Evolutionary conservation across 371 early-diverging fungal species (phyloP), one percentile per base, ranked within the genome.

Genomic region (Lichtheimia ramosa): DNA sequence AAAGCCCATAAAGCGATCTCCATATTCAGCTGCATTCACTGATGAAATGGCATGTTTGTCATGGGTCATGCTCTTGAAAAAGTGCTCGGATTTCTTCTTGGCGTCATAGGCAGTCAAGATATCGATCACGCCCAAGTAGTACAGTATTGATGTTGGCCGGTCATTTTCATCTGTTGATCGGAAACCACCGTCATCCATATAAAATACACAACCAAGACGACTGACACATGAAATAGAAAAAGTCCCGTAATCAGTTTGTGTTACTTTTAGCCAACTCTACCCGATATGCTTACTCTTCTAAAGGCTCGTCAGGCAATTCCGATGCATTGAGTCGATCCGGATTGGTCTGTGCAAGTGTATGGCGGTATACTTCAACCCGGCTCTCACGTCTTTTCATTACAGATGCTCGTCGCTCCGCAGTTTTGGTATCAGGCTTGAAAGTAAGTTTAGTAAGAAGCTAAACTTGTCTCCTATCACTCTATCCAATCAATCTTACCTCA

Each of bases 41-140:
- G 97, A 89, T 4, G 95, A 95, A 51, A 98, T 96, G 15, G 68
- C 75, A 57, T 88, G 66, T 66, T 86, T 84, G 63, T 94, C 93
- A 65, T 90, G 82, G 7, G 84, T 84, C 46, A 97, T 53, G 10
- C 89, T 80, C 78, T 97, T 98, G 82, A 87, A 93, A 20, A 89
- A 77, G 60, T 92, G 92, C 68, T 98, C 99, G 23, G 91, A 63
- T 68, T 91, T 89, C 80, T 98, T 98, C 62, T 81, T 78, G 48
- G 84, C 68, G 68, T 92, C 90, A 78, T 97, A 98, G 2, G 93
- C 91, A n/a, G 99, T 98, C 51, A 98, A 82, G 48, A 97, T 97
- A 69, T 98, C 99, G 58, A 98, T 98, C 63, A 97, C 89, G 21
- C 98, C 98, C 58, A 97, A 71, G 63, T 91, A 97, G 75, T 97